Conservation (phyloP, 1,284 basidiomycete genomes). For the Vanrija pseudolonga region DNA sequence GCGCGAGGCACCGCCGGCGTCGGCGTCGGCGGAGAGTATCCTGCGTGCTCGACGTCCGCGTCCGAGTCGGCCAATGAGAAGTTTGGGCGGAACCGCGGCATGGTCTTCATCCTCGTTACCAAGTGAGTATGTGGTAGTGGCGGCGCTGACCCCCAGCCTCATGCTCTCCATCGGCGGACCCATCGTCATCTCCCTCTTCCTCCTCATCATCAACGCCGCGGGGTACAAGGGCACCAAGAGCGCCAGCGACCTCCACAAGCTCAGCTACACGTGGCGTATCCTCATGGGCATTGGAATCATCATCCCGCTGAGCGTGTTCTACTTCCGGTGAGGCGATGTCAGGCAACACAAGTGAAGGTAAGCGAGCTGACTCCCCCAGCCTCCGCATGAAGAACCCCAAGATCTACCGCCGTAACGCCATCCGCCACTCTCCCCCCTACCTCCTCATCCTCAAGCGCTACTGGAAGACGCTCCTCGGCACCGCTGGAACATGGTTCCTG, state of each 20-base stretch:
- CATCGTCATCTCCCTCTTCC: conserved; percentile 64
- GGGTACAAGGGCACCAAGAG: conserved; percentile 41
- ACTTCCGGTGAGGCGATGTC: conserved; percentile 27
- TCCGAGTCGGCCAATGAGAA: conserved; percentile 71
- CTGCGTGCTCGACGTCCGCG: conserved; percentile 64
- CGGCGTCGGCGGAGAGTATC: conserved; percentile 68
- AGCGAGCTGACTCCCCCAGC: neutral
- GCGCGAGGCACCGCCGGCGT: conserved; percentile 68
- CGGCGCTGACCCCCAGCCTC: conserved; percentile 20
- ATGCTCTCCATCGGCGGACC: conserved; percentile 59
- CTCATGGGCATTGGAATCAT: conserved; percentile 69
- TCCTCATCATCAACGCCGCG: conserved; percentile 58
- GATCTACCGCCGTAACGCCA: conserved; percentile 63
- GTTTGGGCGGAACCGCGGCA: conserved; percentile 60
- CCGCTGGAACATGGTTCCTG: conserved; percentile 69
- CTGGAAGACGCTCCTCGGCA: conserved; percentile 66
- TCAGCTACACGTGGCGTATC: conserved; percentile 70
- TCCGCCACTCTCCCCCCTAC: conserved; percentile 55
- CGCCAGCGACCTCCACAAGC: conserved; percentile 61
- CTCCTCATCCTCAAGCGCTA: conserved; percentile 61
- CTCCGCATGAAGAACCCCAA: conserved; percentile 66
- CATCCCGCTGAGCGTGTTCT: conserved; percentile 65
- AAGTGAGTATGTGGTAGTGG: conserved; percentile 48
- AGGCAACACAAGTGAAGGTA: too few relatives aligned
- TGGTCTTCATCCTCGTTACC: conserved; percentile 72